A percentile compares a stretch with the other conserved stretches of the same genome.
phyloP scores from a whole-genome alignment of 176 grass and related monocot species.

The Rhynchospora breviuscula region DNA sequence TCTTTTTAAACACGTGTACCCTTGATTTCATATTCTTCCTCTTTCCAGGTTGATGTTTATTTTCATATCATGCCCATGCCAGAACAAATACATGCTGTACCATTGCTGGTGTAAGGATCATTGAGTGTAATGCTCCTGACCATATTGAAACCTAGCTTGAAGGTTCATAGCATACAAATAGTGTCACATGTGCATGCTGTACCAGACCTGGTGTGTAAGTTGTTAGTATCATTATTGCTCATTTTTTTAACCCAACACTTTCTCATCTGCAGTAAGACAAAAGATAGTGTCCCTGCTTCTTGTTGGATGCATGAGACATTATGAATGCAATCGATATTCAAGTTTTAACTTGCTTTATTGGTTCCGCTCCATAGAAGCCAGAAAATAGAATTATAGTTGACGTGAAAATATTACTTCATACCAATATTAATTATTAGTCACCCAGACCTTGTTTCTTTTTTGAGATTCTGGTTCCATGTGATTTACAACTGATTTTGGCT shows the following conservation, averaged over 20 bases:
- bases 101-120: neutral
- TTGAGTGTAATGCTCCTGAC: neutral
- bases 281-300: neutral
- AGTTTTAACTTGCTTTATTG: neutral
- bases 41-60: neutral
- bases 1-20: neutral
- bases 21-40: neutral
- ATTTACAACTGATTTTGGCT: neutral
- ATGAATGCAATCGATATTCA: constrained; percentile 2
- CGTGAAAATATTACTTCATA: neutral
- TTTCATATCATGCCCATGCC: no score
- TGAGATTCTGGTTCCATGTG: neutral
- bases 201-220: neutral
- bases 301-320: neutral
- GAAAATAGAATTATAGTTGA: neutral
- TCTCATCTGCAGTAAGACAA: neutral
- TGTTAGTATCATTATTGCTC: neutral
- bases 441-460: neutral
- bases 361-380: neutral
- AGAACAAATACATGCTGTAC: no score
- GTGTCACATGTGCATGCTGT: neutral
- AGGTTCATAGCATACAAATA: neutral
- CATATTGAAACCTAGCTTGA: neutral
- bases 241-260: neutral
- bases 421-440: neutral